Percentiles rank a stretch among this genome's conserved stretches.
Evolutionary conservation across 495 filamentous ascomycete genomes (phyloP).

Genomic region (Chaetomium tenue): DNA sequence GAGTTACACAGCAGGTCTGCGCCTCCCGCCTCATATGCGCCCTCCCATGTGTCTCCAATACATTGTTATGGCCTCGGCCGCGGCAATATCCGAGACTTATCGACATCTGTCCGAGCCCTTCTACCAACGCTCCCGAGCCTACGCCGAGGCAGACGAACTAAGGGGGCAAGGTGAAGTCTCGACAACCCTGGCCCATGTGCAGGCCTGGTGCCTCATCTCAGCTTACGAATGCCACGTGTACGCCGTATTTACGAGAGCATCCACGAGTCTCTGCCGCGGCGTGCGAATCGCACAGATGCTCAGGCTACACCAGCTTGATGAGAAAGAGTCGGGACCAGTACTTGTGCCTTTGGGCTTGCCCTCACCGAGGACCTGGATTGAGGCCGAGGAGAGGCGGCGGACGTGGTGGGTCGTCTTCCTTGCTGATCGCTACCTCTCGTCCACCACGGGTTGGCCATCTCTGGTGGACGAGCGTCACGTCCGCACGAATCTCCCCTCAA

Average conservation of each 20-base stretch:
- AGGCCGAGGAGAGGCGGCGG: not conserved
- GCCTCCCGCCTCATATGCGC: not conserved
- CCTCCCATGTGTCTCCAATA: conserved; percentile 5
- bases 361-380: not conserved
- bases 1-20: not conserved
- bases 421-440: not conserved
- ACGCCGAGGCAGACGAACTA: conserved; percentile 5
- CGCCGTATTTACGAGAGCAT: not conserved
- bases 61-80: conserved; percentile 3
- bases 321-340: not conserved
- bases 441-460: not conserved
- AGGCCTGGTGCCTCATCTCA: conserved; percentile 2
- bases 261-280: not conserved
- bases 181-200: not conserved
- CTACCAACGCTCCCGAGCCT: not conserved
- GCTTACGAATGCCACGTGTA: not conserved
- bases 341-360: not conserved
- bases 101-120: not conserved
- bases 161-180: not conserved
- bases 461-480: not conserved
- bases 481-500: not conserved
- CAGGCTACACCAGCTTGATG: not conserved
- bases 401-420: conserved; percentile 7
- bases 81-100: not conserved
- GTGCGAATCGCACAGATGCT: conserved; percentile 5